Evolutionary conservation across 2,329 filamentous ascomycete species (phyloP), one percentile per base, ranked within the genome.

Genomic region (Chaetomiaceae sp.): DNA sequence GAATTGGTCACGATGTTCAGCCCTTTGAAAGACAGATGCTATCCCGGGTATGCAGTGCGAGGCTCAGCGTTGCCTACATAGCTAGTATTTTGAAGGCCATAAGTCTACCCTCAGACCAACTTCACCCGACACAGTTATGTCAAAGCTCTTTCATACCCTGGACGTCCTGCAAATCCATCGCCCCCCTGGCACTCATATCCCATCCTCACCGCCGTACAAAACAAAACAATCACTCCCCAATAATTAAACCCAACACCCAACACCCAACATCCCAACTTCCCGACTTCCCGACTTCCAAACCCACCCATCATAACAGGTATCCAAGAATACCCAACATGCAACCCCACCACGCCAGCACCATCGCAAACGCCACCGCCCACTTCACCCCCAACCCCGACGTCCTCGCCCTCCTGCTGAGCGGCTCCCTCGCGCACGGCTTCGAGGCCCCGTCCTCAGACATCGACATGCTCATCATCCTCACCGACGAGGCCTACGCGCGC

Each of bases 351-450:
- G 37, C 40, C 23, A 25, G 36, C n/a, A 54, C 57, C n/a, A 55
- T 60, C 40, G 18, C 44, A 11, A 52, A 44, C 36, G 42, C 53
- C 18, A 53, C 23, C 18, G 44, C 41, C 1, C 38, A 57, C 53
- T 57, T 60, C 44, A 9, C 21, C 14, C 20, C 25, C 16, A 48
- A 53, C 38, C 49, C 52, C 14, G 20, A 20, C 1, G 54, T 59
- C 36, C 41, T 48, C 16, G 58, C 52, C 29, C 51, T 59, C 29
- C 30, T 61, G 23, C 51, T 61, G 1, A 44, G 49, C n/a, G 54
- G 58, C 13, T 58, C 56, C 16, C 54, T 61, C 21, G 58, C 58
- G 29, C 58, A 58, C 40, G 56, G 54, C 37, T 57, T 59, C 29
- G 52, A 42, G 11, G 42, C 37, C 18, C 23, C 40, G 10, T 20